phyloP scores from a whole-genome alignment of 2,329 filamentous ascomycete species.

The Nigrospora oryzae region DNA sequence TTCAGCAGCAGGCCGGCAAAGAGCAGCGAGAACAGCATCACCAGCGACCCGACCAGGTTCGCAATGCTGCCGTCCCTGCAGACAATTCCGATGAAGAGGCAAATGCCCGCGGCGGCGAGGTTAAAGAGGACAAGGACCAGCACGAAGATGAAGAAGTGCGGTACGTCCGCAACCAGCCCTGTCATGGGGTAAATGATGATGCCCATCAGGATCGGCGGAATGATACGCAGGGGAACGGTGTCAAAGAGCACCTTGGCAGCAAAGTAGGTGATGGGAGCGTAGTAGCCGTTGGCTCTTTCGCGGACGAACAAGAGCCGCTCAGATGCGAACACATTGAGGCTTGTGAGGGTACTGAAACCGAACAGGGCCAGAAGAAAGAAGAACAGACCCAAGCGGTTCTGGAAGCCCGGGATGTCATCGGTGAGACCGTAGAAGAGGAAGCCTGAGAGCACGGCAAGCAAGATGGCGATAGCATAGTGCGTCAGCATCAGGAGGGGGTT shows the following conservation, averaged over 20 bases:
- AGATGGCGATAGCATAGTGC: constrained; percentile 93
- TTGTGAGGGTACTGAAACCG: constrained; percentile 92
- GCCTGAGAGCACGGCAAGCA: constrained; percentile 87
- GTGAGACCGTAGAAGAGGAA: constrained; percentile 95
- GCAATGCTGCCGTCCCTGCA: constrained; percentile 88
- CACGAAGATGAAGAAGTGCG: constrained; percentile 86
- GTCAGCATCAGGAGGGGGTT: constrained; percentile 98
- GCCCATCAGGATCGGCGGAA: constrained; percentile 91
- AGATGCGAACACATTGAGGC: constrained; percentile 83
- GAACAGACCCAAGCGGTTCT: constrained; percentile 93
- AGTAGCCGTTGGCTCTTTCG: constrained; percentile 94
- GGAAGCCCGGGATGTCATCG: constrained; percentile 94
- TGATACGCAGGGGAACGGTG: constrained; percentile 85
- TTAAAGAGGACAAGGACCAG: constrained; percentile 93
- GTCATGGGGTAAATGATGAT: constrained; percentile 98
- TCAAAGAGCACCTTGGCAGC: constrained; percentile 96
- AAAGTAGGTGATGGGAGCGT: constrained; percentile 89
- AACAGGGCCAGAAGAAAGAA: constrained; percentile 95
- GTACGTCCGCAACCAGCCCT: constrained; percentile 71
- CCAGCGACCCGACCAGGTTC: constrained; percentile 85
- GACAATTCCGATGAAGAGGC: constrained; percentile 90
- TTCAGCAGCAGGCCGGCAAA: constrained; percentile 94
- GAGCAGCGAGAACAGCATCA: constrained; percentile 94
- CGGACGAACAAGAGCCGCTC: constrained; percentile 87
- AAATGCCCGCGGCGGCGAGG: constrained; percentile 85